Conservation (phyloP, 164 flowering plant species). For the Chloranthus sessilifolius region DNA sequence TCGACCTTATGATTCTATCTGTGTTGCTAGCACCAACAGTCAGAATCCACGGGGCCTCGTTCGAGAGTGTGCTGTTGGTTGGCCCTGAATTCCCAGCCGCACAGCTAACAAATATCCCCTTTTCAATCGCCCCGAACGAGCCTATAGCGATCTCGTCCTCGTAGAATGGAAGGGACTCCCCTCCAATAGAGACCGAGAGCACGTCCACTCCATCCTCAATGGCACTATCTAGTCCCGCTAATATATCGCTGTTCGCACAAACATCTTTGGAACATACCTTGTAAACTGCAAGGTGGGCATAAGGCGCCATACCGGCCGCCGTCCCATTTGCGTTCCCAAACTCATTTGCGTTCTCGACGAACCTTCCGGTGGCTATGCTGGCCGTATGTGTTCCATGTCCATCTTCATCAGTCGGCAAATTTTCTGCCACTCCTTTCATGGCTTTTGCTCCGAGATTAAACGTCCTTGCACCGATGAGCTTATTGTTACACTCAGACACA, state of each 20-base stretch:
- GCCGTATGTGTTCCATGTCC: constrained; percentile 40
- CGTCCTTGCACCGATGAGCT: constrained; percentile 41
- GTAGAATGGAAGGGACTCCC: constrained; percentile 1
- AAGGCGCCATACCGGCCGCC: constrained; percentile 35
- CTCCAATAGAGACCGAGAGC: constrained; percentile 30
- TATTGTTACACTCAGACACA: constrained; percentile 30
- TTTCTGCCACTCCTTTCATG: too few relatives aligned
- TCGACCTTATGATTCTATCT: constrained; percentile 27
- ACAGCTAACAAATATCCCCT: constrained; percentile 3
- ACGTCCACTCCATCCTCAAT: constrained; percentile 36
- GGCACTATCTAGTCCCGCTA: constrained; percentile 29
- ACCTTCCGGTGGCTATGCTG: constrained; percentile 31
- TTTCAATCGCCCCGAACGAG: constrained; percentile 21
- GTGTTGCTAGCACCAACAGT: constrained; percentile 50
- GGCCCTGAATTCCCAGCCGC: constrained; percentile 29
- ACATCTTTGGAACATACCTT: constrained; percentile 5
- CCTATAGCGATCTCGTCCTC: constrained; percentile 15
- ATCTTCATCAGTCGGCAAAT: constrained; percentile 25
- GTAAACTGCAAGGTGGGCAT: constrained; percentile 24
- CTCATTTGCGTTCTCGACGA: constrained; percentile 18
- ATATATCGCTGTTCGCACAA: constrained; percentile 19
- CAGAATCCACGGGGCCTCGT: constrained; percentile 43
- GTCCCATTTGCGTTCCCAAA: constrained; percentile 26
- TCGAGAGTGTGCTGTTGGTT: constrained; percentile 1
- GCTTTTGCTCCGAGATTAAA: constrained; percentile 15